phyloP scores from a whole-genome alignment of 306 rosid species.

The Cucumis cinereus region DNA sequence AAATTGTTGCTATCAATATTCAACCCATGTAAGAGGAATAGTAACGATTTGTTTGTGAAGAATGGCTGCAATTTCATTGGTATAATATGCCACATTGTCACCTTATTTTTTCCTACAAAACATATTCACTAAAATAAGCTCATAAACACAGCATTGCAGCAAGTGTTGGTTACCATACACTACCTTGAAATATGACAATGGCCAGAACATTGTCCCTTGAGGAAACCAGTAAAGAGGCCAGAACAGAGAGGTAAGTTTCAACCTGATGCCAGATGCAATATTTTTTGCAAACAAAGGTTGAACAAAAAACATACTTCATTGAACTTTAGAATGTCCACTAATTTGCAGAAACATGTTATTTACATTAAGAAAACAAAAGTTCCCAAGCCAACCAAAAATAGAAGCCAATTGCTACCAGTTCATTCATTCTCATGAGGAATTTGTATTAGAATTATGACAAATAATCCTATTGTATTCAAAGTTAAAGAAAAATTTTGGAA shows the following conservation, averaged over 20 bases:
- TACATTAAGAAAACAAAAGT: conserved; percentile 7
- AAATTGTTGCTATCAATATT: conserved; percentile 65
- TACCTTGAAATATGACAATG: conserved; percentile 49
- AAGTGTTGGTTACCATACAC: conserved; percentile 3
- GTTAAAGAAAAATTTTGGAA: too few species aligned
- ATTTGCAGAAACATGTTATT: conserved; percentile 4
- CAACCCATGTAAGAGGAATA: conserved; percentile 73
- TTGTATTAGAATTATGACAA: too few species aligned
- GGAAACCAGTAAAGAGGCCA: too few species aligned
- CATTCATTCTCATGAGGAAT: background rate
- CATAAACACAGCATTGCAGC: background rate
- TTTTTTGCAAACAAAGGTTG: conserved; percentile 91
- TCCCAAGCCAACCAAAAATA: background rate
- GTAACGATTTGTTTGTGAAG: conserved; percentile 44
- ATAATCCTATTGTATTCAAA: too few species aligned
- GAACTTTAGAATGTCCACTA: conserved; percentile 44
- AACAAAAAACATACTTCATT: conserved; percentile 85
- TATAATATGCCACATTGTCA: conserved; percentile 32
- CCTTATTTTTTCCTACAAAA: conserved; percentile 60
- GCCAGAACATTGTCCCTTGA: too few species aligned
- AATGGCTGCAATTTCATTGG: conserved; percentile 40
- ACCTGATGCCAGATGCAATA: too few species aligned
- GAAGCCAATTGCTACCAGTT: background rate
- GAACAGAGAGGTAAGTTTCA: too few species aligned
- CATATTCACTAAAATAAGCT: conserved; percentile 13